These are phyloP conservation scores for Lactifluus rugatus DNA, from an alignment of 768 basidiomycete species.

Conservation along the genomic window DNA sequence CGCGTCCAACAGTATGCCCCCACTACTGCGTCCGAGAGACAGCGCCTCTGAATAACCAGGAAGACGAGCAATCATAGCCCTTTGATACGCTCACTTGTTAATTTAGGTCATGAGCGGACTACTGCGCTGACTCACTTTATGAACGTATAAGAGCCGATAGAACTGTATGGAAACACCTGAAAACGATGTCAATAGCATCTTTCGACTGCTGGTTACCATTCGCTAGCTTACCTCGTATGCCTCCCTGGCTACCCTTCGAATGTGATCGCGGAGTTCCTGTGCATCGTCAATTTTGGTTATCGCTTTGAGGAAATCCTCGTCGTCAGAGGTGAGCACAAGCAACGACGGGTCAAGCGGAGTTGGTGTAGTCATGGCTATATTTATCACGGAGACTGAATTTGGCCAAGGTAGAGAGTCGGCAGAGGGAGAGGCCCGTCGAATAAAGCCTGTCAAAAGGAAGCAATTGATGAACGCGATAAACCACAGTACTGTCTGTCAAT, in stretches of 20 bases:
- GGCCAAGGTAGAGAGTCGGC: too few species aligned
- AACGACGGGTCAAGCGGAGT: conserved; percentile 3
- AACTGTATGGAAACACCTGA: conserved; percentile 26
- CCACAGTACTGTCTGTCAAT: too few species aligned
- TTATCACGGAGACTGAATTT: not conserved
- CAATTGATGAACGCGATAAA: too few species aligned
- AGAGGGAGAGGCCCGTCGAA: too few species aligned
- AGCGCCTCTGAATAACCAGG: conserved; percentile 27
- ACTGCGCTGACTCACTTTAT: conserved; percentile 14
- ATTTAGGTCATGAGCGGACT: not conserved
- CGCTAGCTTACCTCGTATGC: conserved; percentile 2
- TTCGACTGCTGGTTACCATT: not conserved
- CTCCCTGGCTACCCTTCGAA: conserved; percentile 2
- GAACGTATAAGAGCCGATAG: conserved; percentile 25
- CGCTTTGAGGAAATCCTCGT: conserved; percentile 4
- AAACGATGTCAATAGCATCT: not conserved
- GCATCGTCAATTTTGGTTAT: not conserved
- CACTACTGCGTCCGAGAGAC: conserved; percentile 27
- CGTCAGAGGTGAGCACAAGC: conserved; percentile 2
- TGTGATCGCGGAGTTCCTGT: conserved; percentile 5
- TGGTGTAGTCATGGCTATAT: not conserved
- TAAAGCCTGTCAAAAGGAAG: too few species aligned
- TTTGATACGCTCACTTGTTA: conserved; percentile 1
- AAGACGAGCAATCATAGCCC: conserved; percentile 22
- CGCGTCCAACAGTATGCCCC: conserved; percentile 35